Percentiles rank a stretch among this genome's conserved stretches.
Conservation (phyloP, 1,284 basidiomycete genomes). For the Marasmius tenuissimus region DNA sequence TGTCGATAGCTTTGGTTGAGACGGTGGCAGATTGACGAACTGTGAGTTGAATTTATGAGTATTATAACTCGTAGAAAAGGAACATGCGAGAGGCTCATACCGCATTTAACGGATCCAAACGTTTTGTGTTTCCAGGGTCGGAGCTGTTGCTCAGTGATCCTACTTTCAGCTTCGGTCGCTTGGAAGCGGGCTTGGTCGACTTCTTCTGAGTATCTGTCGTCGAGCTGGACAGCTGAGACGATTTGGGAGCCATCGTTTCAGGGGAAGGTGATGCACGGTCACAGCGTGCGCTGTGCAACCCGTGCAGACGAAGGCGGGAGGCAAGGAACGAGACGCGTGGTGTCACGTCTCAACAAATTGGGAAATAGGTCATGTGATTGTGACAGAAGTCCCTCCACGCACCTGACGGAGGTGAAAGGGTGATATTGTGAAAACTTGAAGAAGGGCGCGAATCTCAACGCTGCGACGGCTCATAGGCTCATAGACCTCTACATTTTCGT, state of each 20-base stretch:
- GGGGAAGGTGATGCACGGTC: too few relatives aligned
- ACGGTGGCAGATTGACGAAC: constrained; percentile 25
- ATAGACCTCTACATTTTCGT: too few relatives aligned
- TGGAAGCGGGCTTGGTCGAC: constrained; percentile 14
- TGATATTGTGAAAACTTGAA: too few relatives aligned
- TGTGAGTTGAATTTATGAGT: constrained; percentile 16
- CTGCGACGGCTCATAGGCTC: too few relatives aligned
- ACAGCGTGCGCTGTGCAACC: not conserved
- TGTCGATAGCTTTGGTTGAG: constrained; percentile 8
- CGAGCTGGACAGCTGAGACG: constrained; percentile 4
- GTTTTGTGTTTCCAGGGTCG: constrained; percentile 31
- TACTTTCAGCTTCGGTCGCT: constrained; percentile 20
- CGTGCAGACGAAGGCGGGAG: not conserved
- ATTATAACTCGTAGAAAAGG: not conserved
- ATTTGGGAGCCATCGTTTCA: constrained; percentile 12
- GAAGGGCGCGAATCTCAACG: too few relatives aligned
- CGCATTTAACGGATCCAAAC: constrained; percentile 47
- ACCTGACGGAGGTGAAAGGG: not conserved
- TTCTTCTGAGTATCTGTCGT: constrained; percentile 21
- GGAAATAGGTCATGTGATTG: not conserved
- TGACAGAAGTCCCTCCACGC: not conserved
- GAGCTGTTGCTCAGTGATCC: constrained; percentile 35
- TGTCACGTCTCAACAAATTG: not conserved
- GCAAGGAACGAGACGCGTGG: not conserved
- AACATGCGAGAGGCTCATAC: constrained; percentile 28